Evolutionary conservation across 352 stramenopile species (phyloP).

Genomic region (Phytophthora syringae): DNA sequence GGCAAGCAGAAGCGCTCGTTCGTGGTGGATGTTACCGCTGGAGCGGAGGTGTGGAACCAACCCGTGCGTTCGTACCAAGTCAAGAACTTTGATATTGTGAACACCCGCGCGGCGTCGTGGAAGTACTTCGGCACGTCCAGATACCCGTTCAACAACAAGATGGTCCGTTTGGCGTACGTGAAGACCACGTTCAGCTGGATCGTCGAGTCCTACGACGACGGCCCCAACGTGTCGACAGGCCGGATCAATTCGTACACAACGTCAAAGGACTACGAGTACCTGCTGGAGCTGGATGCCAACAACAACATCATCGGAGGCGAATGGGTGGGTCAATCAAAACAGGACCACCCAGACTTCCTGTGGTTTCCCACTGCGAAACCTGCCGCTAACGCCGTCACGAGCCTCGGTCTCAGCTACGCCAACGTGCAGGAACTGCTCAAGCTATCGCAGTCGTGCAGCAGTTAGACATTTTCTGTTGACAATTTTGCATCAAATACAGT

Average conservation of each 20-base stretch:
- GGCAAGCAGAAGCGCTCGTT: conserved; percentile 29
- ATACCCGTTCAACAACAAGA: conserved; percentile 41
- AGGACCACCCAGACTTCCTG: conserved; percentile 44
- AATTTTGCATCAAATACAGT: not conserved
- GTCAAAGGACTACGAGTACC: conserved; percentile 40
- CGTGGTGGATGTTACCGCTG: conserved; percentile 33
- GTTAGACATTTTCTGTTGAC: not conserved
- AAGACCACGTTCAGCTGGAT: conserved; percentile 38
- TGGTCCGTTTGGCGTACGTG: conserved; percentile 26
- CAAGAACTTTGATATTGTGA: conserved; percentile 18
- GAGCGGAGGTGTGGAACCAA: conserved; percentile 43
- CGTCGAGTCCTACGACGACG: conserved; percentile 29
- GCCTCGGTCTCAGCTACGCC: conserved; percentile 33
- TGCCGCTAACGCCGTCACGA: conserved; percentile 22
- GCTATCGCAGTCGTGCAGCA: conserved; percentile 10
- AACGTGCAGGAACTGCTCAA: conserved; percentile 33
- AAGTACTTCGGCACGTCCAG: conserved; percentile 23
- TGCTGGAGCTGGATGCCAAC: conserved; percentile 41
- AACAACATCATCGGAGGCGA: conserved; percentile 49
- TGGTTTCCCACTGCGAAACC: conserved; percentile 41
- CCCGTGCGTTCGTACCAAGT: conserved; percentile 32
- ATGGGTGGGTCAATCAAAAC: conserved; percentile 35
- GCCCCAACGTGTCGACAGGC: conserved; percentile 26
- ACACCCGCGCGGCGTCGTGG: conserved; percentile 14
- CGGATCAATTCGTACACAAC: conserved; percentile 28